Conservation (phyloP, 2,329 filamentous ascomycete genomes). For the Grosmannia serpens region DNA sequence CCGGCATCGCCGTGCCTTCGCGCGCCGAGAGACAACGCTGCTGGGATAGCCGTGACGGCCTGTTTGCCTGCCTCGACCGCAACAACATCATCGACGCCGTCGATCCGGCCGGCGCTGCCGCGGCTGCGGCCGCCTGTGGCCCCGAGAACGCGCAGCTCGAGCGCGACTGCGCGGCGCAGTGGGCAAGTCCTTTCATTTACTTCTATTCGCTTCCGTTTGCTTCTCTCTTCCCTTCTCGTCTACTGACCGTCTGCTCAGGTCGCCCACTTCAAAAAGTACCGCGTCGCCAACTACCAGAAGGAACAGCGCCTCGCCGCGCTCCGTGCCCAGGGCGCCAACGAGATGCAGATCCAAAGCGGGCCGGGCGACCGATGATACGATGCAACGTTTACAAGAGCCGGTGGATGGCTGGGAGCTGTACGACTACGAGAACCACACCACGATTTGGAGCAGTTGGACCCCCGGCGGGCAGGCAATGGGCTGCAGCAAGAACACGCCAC, state of each 20-base stretch:
- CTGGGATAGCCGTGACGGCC: constrained; percentile 81
- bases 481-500: too few species aligned
- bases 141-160: constrained; percentile 51
- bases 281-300: constrained; percentile 85
- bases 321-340: constrained; percentile 58
- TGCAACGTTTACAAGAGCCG: background rate
- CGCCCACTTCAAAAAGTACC: constrained; percentile 94
- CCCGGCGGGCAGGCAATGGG: too few species aligned
- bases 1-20: constrained; percentile 63
- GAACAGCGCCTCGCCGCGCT: constrained; percentile 67
- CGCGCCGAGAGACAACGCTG: constrained; percentile 70
- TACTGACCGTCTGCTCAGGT: constrained; percentile 44
- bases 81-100: constrained; percentile 64
- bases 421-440: background rate
- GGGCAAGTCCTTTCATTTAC: constrained; percentile 50
- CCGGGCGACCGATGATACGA: constrained; percentile 7
- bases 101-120: constrained; percentile 29
- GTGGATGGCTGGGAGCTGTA: too few species aligned
- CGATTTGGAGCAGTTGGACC: too few species aligned
- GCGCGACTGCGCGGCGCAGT: constrained; percentile 74
- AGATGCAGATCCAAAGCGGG: constrained; percentile 28
- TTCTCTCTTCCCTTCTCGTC: background rate
- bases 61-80: constrained; percentile 78
- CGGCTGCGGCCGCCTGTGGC: constrained; percentile 27
- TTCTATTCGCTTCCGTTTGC: constrained; percentile 2